A percentile compares a stretch with the other conserved stretches of the same genome.
These are phyloP conservation scores for Rhizopogon roseolus DNA, from an alignment of 768 basidiomycete species.

Conservation along the genomic window DNA sequence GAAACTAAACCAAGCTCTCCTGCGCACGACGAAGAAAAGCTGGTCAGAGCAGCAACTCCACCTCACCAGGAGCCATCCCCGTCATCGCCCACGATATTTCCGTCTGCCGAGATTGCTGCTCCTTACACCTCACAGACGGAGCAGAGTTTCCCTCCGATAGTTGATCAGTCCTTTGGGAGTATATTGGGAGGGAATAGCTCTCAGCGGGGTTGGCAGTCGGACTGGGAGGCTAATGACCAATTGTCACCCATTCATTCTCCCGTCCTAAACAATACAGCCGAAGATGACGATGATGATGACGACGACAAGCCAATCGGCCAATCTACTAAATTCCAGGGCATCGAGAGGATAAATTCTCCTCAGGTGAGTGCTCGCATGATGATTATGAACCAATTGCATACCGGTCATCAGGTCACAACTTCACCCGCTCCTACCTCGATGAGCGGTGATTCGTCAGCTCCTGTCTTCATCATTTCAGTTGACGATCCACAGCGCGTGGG, in stretches of 20 bases:
- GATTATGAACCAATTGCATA: not conserved
- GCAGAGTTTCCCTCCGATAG: constrained; percentile 13
- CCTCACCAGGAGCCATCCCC: constrained; percentile 9
- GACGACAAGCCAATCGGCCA: constrained; percentile 66
- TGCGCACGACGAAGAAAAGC: constrained; percentile 3
- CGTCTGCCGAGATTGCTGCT: constrained; percentile 9
- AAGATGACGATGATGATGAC: constrained; percentile 59
- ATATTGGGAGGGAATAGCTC: constrained; percentile 40
- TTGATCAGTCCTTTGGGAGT: constrained; percentile 35
- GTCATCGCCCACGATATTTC: constrained; percentile 3
- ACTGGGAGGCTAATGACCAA: constrained; percentile 34
- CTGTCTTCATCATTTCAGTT: constrained; percentile 84
- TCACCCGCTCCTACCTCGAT: constrained; percentile 14
- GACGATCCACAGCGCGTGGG: constrained; percentile 97
- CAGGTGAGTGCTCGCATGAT: constrained; percentile 7
- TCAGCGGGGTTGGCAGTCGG: constrained; percentile 49
- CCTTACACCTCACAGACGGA: constrained; percentile 26
- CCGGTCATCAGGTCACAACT: constrained; percentile 9
- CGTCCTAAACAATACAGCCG: constrained; percentile 15
- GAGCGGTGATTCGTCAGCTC: constrained; percentile 47
- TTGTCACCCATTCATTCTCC: constrained; percentile 11
- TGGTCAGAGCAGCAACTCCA: constrained; percentile 8
- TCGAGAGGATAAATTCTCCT: constrained; percentile 16
- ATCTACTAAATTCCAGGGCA: constrained; percentile 26
- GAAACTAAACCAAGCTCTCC: constrained; percentile 10